Conservation (phyloP, 140 eudicot species). For the Senecio squalidus region DNA sequence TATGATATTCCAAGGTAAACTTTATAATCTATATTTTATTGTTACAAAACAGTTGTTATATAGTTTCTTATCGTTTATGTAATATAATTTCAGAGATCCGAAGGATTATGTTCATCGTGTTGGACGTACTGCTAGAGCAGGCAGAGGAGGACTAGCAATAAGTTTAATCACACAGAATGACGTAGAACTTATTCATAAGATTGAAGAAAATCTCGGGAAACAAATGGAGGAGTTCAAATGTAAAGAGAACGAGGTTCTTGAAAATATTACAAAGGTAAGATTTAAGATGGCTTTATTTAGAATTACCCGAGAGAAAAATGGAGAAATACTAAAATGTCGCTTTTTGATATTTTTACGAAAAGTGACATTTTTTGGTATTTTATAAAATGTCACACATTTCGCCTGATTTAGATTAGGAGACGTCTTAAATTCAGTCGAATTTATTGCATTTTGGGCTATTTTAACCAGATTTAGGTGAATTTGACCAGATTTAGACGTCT, state of each 20-base stretch:
- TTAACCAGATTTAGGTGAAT: too few relatives aligned
- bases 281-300: background rate
- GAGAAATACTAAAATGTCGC: too few relatives aligned
- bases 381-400: too few relatives aligned
- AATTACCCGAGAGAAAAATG: too few relatives aligned
- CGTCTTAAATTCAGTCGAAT: too few relatives aligned
- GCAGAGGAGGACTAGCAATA: constrained; percentile 83
- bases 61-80: background rate
- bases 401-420: too few relatives aligned
- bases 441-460: too few relatives aligned
- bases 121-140: constrained; percentile 99
- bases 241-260: constrained; percentile 72
- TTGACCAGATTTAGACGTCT: too few relatives aligned
- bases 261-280: constrained; percentile 65
- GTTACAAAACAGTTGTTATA: background rate
- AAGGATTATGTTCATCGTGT: constrained; percentile 93
- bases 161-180: constrained; percentile 88
- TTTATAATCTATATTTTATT: background rate
- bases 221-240: constrained; percentile 68
- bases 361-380: too few relatives aligned
- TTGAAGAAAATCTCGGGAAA: constrained; percentile 64
- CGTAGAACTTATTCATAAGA: constrained; percentile 55
- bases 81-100: constrained; percentile 42
- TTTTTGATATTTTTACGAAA: too few relatives aligned
- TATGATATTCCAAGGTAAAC: constrained; percentile 79